phyloP scores from a whole-genome alignment of 75 land plant genomes.

The Picea sitchensis region DNA sequence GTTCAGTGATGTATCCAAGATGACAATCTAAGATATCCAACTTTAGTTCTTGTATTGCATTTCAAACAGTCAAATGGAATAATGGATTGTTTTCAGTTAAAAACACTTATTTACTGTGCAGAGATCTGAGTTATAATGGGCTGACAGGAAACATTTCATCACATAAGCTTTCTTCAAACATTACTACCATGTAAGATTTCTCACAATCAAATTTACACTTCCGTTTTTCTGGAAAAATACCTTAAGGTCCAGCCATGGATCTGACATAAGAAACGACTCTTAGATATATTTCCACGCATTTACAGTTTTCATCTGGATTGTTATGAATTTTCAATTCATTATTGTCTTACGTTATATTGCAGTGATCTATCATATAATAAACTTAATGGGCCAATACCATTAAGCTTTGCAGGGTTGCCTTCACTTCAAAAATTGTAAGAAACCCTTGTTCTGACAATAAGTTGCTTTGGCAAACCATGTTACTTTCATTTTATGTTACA shows the following conservation, averaged over 20 bases:
- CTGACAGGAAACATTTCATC: constrained; percentile 55
- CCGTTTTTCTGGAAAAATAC: too few relatives aligned
- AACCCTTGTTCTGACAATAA: neutral
- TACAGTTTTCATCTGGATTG: too few relatives aligned
- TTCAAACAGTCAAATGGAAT: neutral
- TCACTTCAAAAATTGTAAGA: constrained; percentile 56
- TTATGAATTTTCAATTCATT: neutral
- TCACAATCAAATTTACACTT: too few relatives aligned
- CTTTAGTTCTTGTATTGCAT: neutral
- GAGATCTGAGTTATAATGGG: constrained; percentile 53
- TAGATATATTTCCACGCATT: too few relatives aligned
- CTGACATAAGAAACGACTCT: too few relatives aligned
- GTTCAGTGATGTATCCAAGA: too few relatives aligned
- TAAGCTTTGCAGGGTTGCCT: constrained; percentile 40
- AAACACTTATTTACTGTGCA: constrained; percentile 11
- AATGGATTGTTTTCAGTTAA: neutral
- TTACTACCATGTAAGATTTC: constrained; percentile 50
- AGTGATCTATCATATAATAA: constrained; percentile 49
- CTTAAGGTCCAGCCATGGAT: too few relatives aligned
- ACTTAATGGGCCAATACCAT: constrained; percentile 49
- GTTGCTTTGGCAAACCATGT: too few relatives aligned
- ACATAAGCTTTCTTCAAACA: constrained; percentile 30
- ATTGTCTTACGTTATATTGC: constrained; percentile 6
- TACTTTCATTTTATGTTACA: too few relatives aligned
- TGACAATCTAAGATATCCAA: too few relatives aligned